Base-by-base conservation (phyloP, 2,329 filamentous ascomycete species). In the Coccinonectria pachysandricola region DNA sequence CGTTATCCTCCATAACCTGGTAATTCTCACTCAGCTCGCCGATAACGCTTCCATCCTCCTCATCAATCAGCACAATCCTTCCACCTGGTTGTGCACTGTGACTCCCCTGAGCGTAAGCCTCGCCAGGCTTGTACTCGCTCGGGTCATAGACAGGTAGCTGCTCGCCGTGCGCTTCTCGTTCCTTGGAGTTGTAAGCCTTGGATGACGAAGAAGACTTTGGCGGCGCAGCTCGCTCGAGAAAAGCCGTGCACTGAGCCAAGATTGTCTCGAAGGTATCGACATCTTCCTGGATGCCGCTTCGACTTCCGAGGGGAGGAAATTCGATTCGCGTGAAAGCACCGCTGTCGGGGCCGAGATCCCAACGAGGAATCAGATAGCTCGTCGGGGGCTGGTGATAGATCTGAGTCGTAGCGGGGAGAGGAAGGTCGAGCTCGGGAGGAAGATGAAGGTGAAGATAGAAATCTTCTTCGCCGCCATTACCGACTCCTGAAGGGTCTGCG, bases 261-360 rank as follows among this genome's bases (percentile, higher is more conserved):
- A 96, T 96, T 3, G 88, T 95, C 63, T 96, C 88, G 48, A 95
- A 96, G 1, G 88, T 96, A 50, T 95, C 86, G 21, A 93, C 68
- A 52, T 95, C 88, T 52, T 96, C 87, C 53, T 95, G 86, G 1
- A 82, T 71, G 14, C 82, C 79, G 17, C 71, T 65, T 17, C 82
- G 76, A 34, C 65, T 75, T 12, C 83, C 83, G 13, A 81, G 62
- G 3, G 67, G 53, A 0, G 87, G 87, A 42, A 98, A 96, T 51
- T 95, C 81, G 49, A 98, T 85, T 30, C 86, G 72, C 12, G 88
- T 95, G 50, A 96, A 96, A 11, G 86, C 84, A 33, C 86, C 87
- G 39, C 78, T 80, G 30, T 91, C 82, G 2, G 81, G 83, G 4
- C 85, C 87, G 10, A 95, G 62, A 48, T 96, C 88, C 86, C 88